Percentiles rank a stretch among this genome's conserved stretches.
Conservation (phyloP, 257 asterid species). For the Salvia hispanica region DNA sequence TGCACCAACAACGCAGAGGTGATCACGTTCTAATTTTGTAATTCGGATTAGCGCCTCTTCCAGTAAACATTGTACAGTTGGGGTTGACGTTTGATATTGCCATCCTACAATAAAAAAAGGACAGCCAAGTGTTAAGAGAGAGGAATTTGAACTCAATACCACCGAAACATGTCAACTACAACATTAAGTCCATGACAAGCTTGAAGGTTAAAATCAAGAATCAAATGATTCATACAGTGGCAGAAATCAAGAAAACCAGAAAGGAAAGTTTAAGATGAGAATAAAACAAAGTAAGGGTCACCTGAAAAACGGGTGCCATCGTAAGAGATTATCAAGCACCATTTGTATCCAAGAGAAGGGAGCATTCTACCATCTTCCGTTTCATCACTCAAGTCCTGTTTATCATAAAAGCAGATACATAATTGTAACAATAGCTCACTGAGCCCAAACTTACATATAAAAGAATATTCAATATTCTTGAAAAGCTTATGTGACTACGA, state of each 20-base stretch:
- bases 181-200: constrained; percentile 1
- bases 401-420: constrained; percentile 24
- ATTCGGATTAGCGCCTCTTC: constrained; percentile 67
- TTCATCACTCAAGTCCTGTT: constrained; percentile 44
- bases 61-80: constrained; percentile 73
- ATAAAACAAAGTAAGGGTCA: constrained; percentile 29
- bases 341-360: constrained; percentile 50
- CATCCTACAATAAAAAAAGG: constrained; percentile 53
- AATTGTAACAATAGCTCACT: constrained; percentile 17
- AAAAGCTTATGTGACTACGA: not conserved
- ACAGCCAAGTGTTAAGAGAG: not conserved
- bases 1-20: constrained; percentile 73
- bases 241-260: constrained; percentile 1
- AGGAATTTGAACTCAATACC: not conserved
- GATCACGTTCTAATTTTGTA: constrained; percentile 67
- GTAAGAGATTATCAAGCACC: constrained; percentile 82
- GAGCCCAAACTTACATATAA: constrained; percentile 11
- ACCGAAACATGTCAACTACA: not conserved
- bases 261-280: constrained; percentile 1
- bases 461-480: constrained; percentile 4
- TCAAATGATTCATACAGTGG: constrained; percentile 19
- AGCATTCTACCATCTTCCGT: constrained; percentile 32
- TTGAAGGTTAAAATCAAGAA: constrained; percentile 3
- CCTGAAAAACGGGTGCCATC: constrained; percentile 94
- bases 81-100: constrained; percentile 82